Conservation (phyloP, 202 grass and related monocot genomes). For the Setaria viridis region DNA sequence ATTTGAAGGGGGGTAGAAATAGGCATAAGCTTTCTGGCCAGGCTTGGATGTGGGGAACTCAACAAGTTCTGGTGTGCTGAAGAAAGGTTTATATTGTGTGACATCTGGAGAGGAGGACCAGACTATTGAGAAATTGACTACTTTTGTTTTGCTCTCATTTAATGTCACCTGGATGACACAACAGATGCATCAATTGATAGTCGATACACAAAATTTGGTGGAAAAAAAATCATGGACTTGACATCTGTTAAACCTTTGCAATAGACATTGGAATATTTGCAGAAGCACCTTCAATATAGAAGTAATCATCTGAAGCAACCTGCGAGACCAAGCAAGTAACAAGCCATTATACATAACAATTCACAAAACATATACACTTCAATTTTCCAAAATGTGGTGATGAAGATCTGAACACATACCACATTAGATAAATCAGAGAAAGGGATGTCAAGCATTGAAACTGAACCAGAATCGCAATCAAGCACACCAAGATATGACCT, state of each 20-base stretch:
- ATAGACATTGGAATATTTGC: conserved; percentile 72
- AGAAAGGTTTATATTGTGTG: conserved; percentile 64
- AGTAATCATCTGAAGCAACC: conserved; percentile 64
- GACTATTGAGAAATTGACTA: conserved; percentile 66
- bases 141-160: conserved; percentile 68
- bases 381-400: background rate
- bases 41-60: conserved; percentile 78
- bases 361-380: background rate
- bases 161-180: conserved; percentile 68
- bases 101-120: conserved; percentile 81
- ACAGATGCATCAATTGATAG: conserved; percentile 21
- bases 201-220: background rate
- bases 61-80: conserved; percentile 77
- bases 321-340: conserved; percentile 40
- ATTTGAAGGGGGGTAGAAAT: conserved; percentile 84
- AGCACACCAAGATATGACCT: conserved; percentile 84
- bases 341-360: background rate
- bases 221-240: background rate
- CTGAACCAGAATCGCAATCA: conserved; percentile 65
- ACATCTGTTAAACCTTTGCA: conserved; percentile 69
- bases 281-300: conserved; percentile 90
- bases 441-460: conserved; percentile 79
- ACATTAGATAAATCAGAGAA: conserved; percentile 79
- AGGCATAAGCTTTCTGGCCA: conserved; percentile 91
- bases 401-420: conserved; percentile 55